Percentiles rank a stretch among this genome's conserved stretches.
Conservation (phyloP, 2,329 filamentous ascomycete genomes). For the Lasiodiplodia citricola region DNA sequence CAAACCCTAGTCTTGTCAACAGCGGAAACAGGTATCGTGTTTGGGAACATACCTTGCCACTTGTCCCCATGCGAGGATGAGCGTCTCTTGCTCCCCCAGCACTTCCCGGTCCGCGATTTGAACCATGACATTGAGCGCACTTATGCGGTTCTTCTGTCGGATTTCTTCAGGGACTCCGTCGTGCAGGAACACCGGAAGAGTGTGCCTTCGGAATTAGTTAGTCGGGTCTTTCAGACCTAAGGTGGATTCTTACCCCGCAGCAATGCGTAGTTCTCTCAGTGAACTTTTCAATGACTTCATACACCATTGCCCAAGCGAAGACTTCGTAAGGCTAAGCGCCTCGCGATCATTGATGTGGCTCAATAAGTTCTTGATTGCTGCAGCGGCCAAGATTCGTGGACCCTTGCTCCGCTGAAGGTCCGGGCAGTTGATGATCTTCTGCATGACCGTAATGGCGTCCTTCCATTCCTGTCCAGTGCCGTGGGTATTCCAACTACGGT, state of each 20-base stretch:
- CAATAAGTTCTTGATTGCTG: conserved; percentile 71
- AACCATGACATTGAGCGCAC: conserved; percentile 73
- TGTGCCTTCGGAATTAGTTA: conserved; percentile 54
- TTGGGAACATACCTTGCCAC: conserved; percentile 66
- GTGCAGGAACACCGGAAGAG: conserved; percentile 69
- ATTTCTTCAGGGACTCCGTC: conserved; percentile 54
- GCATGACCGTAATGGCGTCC: conserved; percentile 27
- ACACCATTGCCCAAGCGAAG: conserved; percentile 77
- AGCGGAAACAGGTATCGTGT: conserved; percentile 26
- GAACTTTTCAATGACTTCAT: conserved; percentile 83
- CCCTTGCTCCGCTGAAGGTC: conserved; percentile 39
- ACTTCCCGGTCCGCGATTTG: conserved; percentile 72
- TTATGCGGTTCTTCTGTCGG: conserved; percentile 68
- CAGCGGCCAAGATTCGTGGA: conserved; percentile 67
- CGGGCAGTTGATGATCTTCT: conserved; percentile 35
- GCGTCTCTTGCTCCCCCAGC: conserved; percentile 76
- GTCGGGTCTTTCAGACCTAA: neutral
- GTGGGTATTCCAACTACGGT: conserved; percentile 5
- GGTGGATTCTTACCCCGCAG: conserved; percentile 65
- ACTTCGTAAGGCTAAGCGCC: conserved; percentile 70
- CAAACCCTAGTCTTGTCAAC: conserved; percentile 59
- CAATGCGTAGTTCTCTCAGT: conserved; percentile 80
- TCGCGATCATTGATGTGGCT: conserved; percentile 66
- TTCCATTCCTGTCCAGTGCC: conserved; percentile 39
- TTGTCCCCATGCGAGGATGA: conserved; percentile 85